Base-by-base conservation (phyloP, 805 yeast species). In the Metschnikowia continentalis region DNA sequence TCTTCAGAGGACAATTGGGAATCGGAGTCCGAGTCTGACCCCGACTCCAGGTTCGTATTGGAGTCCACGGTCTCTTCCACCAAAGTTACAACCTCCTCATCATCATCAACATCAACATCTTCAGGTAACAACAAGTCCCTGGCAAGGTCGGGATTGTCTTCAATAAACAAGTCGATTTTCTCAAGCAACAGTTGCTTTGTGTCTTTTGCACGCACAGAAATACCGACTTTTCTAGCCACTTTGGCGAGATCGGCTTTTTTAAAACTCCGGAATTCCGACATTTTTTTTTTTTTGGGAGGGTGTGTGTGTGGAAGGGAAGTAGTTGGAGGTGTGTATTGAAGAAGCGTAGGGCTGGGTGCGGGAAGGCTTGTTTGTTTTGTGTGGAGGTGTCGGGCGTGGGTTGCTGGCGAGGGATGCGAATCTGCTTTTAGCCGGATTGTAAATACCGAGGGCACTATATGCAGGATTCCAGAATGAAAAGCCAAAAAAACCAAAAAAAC, bases 171-270 rank as follows among this genome's bases (percentile, higher is more conserved):
- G 33, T 66, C 69, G 47, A 74, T 62, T 53, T 70, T 74, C 39
- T 72, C 76, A 30, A 71, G 60, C 60, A 74, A 68, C 3, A 68
- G 61, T 57, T 67, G 70, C 61, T 74, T 74, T 42, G 77, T 73
- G 57, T 72, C 77, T 56, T 73, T 74, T 39, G 70, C 54, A 46
- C 64, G 58, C 35, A 68, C 63, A 44, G 64, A 59, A 32, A 72
- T 55, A 35, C 70, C 77, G 37, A 69, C 66, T 52, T 68, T 69
- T 38, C 60, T 67, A 52, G 69, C 68, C 37, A 66, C 70, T 40
- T 57, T 60, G 56, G 68, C 61, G 53, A 74, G 64, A 48, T 74
- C 78, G 40, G 76, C 75, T 59, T 74, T 74, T 56, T 69, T 74
- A 55, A 59, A 69, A 40, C 61, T 53, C 38, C 58, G 60, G 59